Evolutionary conservation across 805 yeast genomes (phyloP), one percentile per base, ranked within the genome.

Genomic region (Suhomyces sp.): DNA sequence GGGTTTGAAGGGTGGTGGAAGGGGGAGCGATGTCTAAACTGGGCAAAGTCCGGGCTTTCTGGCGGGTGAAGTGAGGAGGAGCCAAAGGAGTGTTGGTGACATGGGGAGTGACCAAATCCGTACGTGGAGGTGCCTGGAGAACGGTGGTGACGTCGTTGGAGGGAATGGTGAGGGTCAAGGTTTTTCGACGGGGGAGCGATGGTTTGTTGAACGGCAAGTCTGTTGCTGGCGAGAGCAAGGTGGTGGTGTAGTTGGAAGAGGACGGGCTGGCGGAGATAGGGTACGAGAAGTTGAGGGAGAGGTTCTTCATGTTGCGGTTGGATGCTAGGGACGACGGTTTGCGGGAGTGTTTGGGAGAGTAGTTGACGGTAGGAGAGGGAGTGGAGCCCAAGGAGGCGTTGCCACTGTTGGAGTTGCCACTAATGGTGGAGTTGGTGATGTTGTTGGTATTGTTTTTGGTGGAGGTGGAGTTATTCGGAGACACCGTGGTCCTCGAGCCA

Each of bases 281-380:
- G 13, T 24, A 13, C 15, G 40, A 19, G 38, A 59, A 42, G 39
- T 64, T 60, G 30, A 67, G 53, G 38, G 60, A 58, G 27, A 68
- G 46, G 34, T 59, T 60, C 50, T 67, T 66, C 59, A 60, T 63
- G 45, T 65, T 65, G 38, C 68, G 46, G 34, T 58, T 61, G 28
- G 56, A 43, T 25, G 52, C 46, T 19, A 42, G 36, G 38, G 46
- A 44, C 21, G 57, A 50, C 8, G 60, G 55, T 35, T 56, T 54
- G 21, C 60, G 51, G n/a, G 60, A 47, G 35, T 63, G 69, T 34
- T 60, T 58, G 4, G 72, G 69, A 11, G 65, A 59, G 42, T 61
- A 64, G 51, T 63, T 65, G 46, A 65, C 50, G 31, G 25, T 13
- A 20, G 28, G 17, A 1, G n/a, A 14, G 13, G 21, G 25, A 19